A percentile compares a stretch with the other conserved stretches of the same genome.
Conservation (phyloP, 139 green algal species). For the Trebouxia sp. region DNA sequence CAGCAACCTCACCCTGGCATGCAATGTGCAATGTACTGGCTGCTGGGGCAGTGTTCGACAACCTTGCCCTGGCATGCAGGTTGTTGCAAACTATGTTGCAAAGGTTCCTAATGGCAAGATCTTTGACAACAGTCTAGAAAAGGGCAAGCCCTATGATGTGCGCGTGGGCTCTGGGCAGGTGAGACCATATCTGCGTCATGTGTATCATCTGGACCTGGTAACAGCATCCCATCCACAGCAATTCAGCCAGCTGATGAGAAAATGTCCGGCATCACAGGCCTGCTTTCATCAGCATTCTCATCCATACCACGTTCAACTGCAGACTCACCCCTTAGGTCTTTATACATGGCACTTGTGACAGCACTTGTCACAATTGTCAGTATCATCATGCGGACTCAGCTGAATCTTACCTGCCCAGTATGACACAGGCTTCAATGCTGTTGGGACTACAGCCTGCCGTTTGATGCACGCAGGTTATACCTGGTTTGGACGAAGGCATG, state of each 20-base stretch:
- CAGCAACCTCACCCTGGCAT: too few species aligned
- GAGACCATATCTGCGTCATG: conserved; percentile 6
- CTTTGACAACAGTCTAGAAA: conserved; percentile 88
- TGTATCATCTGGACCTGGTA: neutral
- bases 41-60: too few species aligned
- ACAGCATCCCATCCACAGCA: neutral
- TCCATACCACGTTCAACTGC: too few species aligned
- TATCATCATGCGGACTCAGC: too few species aligned
- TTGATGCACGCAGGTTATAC: conserved; percentile 67
- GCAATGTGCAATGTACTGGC: too few species aligned
- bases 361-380: too few species aligned
- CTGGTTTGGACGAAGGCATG: conserved; percentile 92
- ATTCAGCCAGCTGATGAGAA: too few species aligned
- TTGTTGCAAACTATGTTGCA: conserved; percentile 90
- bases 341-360: too few species aligned
- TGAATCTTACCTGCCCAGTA: neutral
- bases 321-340: too few species aligned
- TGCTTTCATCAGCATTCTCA: too few species aligned
- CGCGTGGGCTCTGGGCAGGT: conserved; percentile 70
- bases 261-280: too few species aligned
- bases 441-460: too few species aligned
- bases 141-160: conserved; percentile 88
- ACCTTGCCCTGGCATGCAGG: conserved; percentile 42
- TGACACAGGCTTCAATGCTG: neutral
- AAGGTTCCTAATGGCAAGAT: conserved; percentile 78